Percentiles rank a stretch among this genome's conserved stretches.
These are phyloP conservation scores for Tulasnella sp. DNA, from an alignment of 768 basidiomycete genomes.

Conservation along the genomic window DNA sequence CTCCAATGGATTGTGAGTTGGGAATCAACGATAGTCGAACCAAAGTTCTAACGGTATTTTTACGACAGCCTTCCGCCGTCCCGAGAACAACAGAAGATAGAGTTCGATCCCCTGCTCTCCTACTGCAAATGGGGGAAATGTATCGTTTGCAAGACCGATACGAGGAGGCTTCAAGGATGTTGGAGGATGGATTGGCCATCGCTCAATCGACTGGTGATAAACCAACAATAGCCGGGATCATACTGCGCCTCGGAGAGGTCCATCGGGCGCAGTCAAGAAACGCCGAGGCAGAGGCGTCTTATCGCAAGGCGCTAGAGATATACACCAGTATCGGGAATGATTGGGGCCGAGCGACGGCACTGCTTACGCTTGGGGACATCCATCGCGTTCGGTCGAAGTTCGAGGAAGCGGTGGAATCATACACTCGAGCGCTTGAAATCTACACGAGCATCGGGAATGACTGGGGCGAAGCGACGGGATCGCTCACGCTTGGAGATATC, in stretches of 20 bases:
- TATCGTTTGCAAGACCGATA: not conserved
- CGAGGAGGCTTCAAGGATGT: not conserved
- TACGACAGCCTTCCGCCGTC: not conserved
- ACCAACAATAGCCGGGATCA: not conserved
- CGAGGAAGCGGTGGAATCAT: not conserved
- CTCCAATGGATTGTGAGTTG: not conserved
- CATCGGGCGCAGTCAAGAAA: not conserved
- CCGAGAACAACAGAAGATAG: not conserved
- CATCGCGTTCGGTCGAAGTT: not conserved
- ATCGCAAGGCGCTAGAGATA: not conserved
- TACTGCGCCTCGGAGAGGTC: not conserved
- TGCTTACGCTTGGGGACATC: not conserved
- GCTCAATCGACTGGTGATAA: not conserved
- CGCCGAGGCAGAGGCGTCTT: not conserved
- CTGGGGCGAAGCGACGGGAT: not conserved
- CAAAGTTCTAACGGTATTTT: not conserved
- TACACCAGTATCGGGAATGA: not conserved
- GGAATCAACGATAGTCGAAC: not conserved
- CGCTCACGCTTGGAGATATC: not conserved
- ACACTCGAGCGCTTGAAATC: not conserved
- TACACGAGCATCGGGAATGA: not conserved
- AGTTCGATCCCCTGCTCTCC: not conserved
- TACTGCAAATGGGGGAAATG: not conserved
- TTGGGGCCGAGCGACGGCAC: not conserved
- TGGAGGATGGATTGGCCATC: not conserved